phyloP scores from a whole-genome alignment of 768 basidiomycete species.

The Porphyrellus cyaneotinctus region DNA sequence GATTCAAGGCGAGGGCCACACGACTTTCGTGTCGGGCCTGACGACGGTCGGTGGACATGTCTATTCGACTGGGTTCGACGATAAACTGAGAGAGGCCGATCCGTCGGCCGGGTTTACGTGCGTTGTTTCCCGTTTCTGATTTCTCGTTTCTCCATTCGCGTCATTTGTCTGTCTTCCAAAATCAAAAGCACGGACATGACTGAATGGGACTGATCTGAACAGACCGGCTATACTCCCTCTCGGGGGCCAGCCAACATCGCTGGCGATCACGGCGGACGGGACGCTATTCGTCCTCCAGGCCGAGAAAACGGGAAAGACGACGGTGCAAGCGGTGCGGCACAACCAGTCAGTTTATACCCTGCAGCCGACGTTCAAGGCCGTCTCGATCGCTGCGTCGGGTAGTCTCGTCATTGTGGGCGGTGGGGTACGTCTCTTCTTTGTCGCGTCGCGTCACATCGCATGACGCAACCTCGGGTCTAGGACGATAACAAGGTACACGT shows the following conservation, averaged over 20 bases:
- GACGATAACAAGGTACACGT: constrained; percentile 76
- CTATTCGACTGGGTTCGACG: constrained; percentile 78
- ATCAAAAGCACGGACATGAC: neutral
- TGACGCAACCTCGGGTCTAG: neutral
- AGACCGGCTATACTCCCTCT: constrained; percentile 54
- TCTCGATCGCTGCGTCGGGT: constrained; percentile 51
- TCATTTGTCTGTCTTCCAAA: neutral
- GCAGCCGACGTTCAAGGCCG: constrained; percentile 49
- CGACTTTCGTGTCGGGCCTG: constrained; percentile 64
- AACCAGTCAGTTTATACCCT: constrained; percentile 66
- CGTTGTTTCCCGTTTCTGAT: constrained; percentile 16
- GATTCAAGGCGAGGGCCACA: constrained; percentile 65
- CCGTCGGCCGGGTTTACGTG: constrained; percentile 28
- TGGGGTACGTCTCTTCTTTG: constrained; percentile 47
- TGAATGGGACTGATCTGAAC: neutral
- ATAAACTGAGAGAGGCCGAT: constrained; percentile 66
- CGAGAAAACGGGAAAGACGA: constrained; percentile 41
- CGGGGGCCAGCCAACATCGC: constrained; percentile 60
- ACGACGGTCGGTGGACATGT: constrained; percentile 47
- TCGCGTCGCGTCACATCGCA: neutral
- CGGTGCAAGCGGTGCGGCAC: constrained; percentile 61
- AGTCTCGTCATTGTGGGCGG: constrained; percentile 66
- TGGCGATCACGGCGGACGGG: constrained; percentile 55
- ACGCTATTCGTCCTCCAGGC: constrained; percentile 55
- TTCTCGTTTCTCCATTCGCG: neutral